A percentile compares a stretch with the other conserved stretches of the same genome.
These are phyloP conservation scores for Potentilla sterilis DNA, from an alignment of 306 rosid species.

Conservation along the genomic window DNA sequence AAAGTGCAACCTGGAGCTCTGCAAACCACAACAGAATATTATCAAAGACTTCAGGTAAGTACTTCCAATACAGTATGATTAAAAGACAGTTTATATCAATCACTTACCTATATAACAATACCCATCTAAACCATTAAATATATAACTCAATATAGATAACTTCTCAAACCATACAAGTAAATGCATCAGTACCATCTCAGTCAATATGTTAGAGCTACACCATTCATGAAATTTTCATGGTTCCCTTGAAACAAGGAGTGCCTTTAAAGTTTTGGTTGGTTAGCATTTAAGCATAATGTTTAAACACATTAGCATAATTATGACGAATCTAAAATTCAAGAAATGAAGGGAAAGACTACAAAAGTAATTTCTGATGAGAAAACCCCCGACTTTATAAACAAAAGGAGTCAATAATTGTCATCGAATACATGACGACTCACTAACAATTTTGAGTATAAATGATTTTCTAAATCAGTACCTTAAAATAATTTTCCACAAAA, in stretches of 20 bases:
- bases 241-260: neutral
- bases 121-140: neutral
- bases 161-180: neutral
- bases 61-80: neutral
- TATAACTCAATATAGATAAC: neutral
- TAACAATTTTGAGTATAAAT: neutral
- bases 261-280: neutral
- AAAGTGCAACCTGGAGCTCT: constrained; percentile 90
- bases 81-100: neutral
- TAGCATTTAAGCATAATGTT: neutral
- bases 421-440: neutral
- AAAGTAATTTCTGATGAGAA: neutral
- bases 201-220: neutral
- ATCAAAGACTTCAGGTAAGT: neutral
- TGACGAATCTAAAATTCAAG: neutral
- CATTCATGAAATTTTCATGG: neutral
- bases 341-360: neutral
- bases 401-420: neutral
- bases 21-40: constrained; percentile 30
- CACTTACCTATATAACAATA: neutral
- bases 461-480: constrained; percentile 49
- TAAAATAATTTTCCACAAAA: constrained; percentile 91
- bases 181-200: constrained; percentile 4
- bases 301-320: neutral
- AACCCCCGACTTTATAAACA: too few species aligned